phyloP scores from a whole-genome alignment of 306 rosid species.

The Nissolia schottii region DNA sequence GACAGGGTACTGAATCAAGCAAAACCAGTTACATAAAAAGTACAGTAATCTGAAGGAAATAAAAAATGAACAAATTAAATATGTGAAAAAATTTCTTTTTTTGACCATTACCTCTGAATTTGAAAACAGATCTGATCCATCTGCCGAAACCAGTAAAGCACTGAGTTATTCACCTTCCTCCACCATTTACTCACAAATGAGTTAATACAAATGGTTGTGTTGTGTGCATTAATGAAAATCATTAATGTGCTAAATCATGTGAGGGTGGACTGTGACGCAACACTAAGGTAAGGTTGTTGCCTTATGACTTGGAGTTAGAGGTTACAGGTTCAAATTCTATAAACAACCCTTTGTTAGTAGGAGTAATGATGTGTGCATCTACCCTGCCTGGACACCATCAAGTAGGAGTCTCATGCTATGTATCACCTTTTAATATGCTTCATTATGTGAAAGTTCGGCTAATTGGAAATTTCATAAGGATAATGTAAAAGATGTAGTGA shows the following conservation, averaged over 20 bases:
- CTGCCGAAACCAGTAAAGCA: slow-evolving; percentile 31
- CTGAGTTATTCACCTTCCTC: background rate
- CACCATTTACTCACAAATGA: background rate
- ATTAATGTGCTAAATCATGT: background rate
- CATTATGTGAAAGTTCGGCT: background rate
- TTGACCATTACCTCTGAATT: slow-evolving; percentile 30
- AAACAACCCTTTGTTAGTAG: too few species aligned
- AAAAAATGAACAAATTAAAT: background rate
- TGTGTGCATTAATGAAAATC: background rate
- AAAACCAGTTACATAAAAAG: background rate
- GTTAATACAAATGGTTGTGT: background rate
- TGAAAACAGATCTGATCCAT: background rate
- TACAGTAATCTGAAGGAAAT: background rate
- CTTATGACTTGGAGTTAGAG: too few species aligned
- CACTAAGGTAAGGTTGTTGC: too few species aligned
- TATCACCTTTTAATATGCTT: too few species aligned
- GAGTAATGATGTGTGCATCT: too few species aligned
- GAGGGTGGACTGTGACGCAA: too few species aligned
- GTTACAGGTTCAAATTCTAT: too few species aligned
- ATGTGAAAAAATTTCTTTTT: background rate
- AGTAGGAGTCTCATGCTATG: too few species aligned
- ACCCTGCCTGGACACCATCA: too few species aligned
- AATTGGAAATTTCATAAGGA: background rate
- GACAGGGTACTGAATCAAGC: slow-evolving; percentile 23
- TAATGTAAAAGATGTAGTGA: background rate